Evolutionary conservation across 352 stramenopile genomes (phyloP).

Genomic region (Phytophthora boehmeriae): DNA sequence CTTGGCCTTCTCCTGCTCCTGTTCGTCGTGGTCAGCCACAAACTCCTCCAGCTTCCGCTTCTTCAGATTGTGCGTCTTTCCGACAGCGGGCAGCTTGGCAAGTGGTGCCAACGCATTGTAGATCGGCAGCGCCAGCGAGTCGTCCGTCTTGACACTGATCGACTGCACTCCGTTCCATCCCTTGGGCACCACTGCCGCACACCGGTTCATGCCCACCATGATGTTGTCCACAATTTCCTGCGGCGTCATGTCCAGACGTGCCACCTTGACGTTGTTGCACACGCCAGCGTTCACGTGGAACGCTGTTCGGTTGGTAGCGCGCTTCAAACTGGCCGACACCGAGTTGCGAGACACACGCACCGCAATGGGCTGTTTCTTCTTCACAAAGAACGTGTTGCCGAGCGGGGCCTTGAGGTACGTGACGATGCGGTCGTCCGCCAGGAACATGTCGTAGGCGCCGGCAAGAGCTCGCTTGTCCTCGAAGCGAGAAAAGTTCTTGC

Average conservation of each 20-base stretch:
- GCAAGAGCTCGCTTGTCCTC: slow-evolving; percentile 76
- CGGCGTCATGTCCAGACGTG: slow-evolving; percentile 58
- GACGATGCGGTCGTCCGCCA: slow-evolving; percentile 80
- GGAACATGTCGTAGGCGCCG: slow-evolving; percentile 77
- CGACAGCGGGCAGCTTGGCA: slow-evolving; percentile 63
- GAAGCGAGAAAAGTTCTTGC: slow-evolving; percentile 80
- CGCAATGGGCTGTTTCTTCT: slow-evolving; percentile 83
- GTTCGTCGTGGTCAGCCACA: slow-evolving; percentile 21
- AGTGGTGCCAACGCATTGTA: slow-evolving; percentile 84
- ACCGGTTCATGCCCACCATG: slow-evolving; percentile 74
- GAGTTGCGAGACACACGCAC: slow-evolving; percentile 78
- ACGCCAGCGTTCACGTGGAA: slow-evolving; percentile 87
- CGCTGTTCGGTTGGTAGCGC: slow-evolving; percentile 70
- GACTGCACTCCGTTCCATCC: slow-evolving; percentile 93
- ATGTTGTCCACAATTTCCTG: slow-evolving; percentile 83
- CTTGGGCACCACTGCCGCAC: slow-evolving; percentile 81
- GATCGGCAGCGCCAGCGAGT: slow-evolving; percentile 90
- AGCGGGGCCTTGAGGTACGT: slow-evolving; percentile 73
- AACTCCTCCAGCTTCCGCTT: slow-evolving; percentile 76
- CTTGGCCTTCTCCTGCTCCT: slow-evolving; percentile 17
- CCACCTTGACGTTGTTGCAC: slow-evolving; percentile 91
- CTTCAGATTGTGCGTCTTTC: slow-evolving; percentile 54
- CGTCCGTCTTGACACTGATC: slow-evolving; percentile 91
- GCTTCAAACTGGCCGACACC: slow-evolving; percentile 49
- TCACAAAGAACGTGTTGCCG: slow-evolving; percentile 73